These are phyloP conservation scores for Verbena officinalis DNA, from an alignment of 257 asterid genomes.

Conservation along the genomic window DNA sequence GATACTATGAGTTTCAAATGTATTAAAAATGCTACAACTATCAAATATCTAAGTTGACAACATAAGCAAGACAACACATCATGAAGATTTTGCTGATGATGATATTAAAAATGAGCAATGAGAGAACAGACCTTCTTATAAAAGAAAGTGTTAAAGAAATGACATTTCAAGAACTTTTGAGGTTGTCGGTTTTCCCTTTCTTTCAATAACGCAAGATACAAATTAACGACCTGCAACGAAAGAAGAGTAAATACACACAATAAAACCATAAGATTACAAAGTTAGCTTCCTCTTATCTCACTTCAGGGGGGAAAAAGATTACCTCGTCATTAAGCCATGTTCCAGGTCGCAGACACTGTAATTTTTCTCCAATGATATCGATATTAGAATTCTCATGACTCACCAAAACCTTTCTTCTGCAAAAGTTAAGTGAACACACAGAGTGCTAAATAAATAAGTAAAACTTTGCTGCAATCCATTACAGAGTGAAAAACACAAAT, in stretches of 20 bases:
- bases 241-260: background rate
- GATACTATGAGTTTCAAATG: background rate
- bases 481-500: background rate
- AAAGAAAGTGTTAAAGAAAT: slow-evolving; percentile 68
- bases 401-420: slow-evolving; percentile 52
- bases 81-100: background rate
- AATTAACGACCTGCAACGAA: slow-evolving; percentile 57
- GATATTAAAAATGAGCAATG: background rate
- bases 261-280: background rate
- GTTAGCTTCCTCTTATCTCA: background rate
- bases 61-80: background rate
- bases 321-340: slow-evolving; percentile 76
- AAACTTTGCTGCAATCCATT: background rate
- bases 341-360: slow-evolving; percentile 58
- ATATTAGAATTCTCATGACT: slow-evolving; percentile 54
- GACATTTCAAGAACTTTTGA: slow-evolving; percentile 61
- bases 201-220: slow-evolving; percentile 63
- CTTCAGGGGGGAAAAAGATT: background rate
- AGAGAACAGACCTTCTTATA: slow-evolving; percentile 52
- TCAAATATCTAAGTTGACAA: background rate
- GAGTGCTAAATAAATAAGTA: slow-evolving; percentile 4
- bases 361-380: slow-evolving; percentile 51
- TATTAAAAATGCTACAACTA: background rate
- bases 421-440: slow-evolving; percentile 1
- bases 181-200: slow-evolving; percentile 68